Conservation (phyloP, 331 rosid genomes). For the Telfairia occidentalis region DNA sequence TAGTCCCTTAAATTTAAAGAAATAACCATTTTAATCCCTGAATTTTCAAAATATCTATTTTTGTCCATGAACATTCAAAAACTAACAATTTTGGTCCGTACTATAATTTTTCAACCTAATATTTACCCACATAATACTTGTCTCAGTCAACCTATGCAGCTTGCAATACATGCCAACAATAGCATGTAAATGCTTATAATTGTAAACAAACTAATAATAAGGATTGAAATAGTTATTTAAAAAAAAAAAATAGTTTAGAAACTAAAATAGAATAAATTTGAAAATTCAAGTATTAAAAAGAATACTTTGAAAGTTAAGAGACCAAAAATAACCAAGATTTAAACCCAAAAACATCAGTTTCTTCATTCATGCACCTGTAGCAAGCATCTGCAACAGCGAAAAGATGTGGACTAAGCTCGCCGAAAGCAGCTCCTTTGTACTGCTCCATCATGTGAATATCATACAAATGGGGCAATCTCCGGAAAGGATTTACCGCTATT, state of each 20-base stretch:
- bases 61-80: neutral
- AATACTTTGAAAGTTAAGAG: neutral
- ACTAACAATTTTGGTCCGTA: neutral
- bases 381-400: conserved; percentile 88
- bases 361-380: conserved; percentile 46
- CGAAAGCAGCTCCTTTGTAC: conserved; percentile 78
- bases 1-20: neutral
- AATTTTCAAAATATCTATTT: neutral
- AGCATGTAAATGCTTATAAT: neutral
- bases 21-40: neutral
- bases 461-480: conserved; percentile 72
- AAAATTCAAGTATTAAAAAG: neutral
- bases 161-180: neutral
- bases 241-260: neutral
- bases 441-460: conserved; percentile 82
- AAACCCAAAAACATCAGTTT: conserved; percentile 2
- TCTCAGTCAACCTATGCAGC: neutral
- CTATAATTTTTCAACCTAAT: neutral
- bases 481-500: conserved; percentile 80
- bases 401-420: conserved; percentile 86
- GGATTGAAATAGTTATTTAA: neutral
- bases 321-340: neutral
- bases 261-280: neutral
- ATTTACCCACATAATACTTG: neutral
- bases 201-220: neutral